A percentile compares a stretch with the other conserved stretches of the same genome.
phyloP scores from a whole-genome alignment of 73 alveolate species.

The Paramecium pentaurelia region DNA sequence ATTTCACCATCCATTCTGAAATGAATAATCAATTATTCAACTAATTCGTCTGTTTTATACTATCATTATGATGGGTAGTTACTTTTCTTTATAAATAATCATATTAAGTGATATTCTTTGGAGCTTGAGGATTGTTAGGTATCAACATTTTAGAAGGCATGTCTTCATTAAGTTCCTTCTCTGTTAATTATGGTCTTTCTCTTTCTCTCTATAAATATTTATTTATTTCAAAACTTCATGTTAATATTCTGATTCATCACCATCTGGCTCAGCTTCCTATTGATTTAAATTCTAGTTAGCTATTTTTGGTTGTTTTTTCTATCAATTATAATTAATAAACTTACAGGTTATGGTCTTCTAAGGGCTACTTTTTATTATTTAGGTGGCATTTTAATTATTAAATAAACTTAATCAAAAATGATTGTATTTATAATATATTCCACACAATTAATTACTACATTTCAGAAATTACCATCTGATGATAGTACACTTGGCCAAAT shows the following conservation, averaged over 20 bases:
- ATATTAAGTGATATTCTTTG: conserved; percentile 77
- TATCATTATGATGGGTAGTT: neutral
- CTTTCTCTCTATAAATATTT: neutral
- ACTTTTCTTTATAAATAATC: conserved; percentile 69
- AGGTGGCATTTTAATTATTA: conserved; percentile 18
- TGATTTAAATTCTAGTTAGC: neutral
- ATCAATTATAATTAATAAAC: neutral
- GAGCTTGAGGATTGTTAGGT: conserved; percentile 87
- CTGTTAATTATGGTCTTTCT: conserved; percentile 56
- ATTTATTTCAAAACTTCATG: neutral
- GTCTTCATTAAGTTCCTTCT: conserved; percentile 74
- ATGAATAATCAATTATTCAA: conserved; percentile 83
- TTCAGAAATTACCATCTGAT: neutral
- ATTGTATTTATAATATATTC: neutral
- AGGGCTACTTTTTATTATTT: neutral
- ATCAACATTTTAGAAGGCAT: conserved; percentile 73
- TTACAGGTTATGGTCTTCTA: neutral
- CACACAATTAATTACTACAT: neutral
- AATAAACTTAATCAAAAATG: neutral
- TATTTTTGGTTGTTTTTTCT: neutral
- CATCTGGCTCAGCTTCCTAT: neutral
- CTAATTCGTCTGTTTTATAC: conserved; percentile 85
- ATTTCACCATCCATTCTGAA: conserved; percentile 79
- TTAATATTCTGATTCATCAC: neutral
- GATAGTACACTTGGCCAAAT: neutral